Evolutionary conservation across 495 filamentous ascomycete genomes (phyloP).

Genomic region (Bacidia rubella): DNA sequence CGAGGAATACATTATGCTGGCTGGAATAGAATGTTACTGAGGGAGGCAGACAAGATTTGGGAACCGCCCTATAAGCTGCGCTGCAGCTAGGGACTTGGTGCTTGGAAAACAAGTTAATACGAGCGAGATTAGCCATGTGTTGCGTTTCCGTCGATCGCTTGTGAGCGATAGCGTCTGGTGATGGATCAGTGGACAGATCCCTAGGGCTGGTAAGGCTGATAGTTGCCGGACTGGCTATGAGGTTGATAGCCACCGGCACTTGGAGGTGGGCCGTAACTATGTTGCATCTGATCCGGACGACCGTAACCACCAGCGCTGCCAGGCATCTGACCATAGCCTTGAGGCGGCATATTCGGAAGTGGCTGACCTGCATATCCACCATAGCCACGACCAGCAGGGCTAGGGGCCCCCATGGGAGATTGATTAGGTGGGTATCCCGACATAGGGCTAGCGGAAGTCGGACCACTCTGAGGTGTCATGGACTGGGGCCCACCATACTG

Average conservation of each 20-base stretch:
- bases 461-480: slow-evolving; percentile 56
- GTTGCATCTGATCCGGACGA: slow-evolving; percentile 58
- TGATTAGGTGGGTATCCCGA: slow-evolving; percentile 19
- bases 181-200: background rate
- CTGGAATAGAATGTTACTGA: background rate
- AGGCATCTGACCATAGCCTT: slow-evolving; percentile 48
- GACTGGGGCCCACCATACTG: slow-evolving; percentile 69
- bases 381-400: slow-evolving; percentile 45
- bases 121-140: background rate
- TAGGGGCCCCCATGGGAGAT: slow-evolving; percentile 34
- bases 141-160: background rate
- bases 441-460: slow-evolving; percentile 18
- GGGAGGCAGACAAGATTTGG: background rate
- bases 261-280: slow-evolving; percentile 54
- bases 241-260: slow-evolving; percentile 32
- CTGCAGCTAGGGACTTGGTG: background rate
- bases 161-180: background rate
- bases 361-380: slow-evolving; percentile 43
- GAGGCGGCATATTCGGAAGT: slow-evolving; percentile 42
- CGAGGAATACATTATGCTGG: background rate
- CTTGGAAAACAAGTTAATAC: background rate
- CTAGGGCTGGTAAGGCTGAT: slow-evolving; percentile 16
- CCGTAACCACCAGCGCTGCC: slow-evolving; percentile 67
- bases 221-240: slow-evolving; percentile 25
- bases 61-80: background rate